A percentile compares a stretch with the other conserved stretches of the same genome.
phyloP scores from a whole-genome alignment of 208 protist genomes.

The Naegleria gruberi region DNA sequence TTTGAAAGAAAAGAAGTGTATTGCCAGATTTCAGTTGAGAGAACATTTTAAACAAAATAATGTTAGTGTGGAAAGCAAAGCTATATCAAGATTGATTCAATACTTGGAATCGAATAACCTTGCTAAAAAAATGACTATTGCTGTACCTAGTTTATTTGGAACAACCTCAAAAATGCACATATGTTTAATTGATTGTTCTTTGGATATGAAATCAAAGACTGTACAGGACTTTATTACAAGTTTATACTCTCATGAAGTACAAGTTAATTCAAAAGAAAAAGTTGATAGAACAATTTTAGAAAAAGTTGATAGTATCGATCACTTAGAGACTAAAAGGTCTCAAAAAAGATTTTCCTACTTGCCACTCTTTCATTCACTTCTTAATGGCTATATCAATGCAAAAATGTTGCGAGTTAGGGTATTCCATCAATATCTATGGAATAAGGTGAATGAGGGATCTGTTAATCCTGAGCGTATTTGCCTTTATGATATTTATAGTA shows the following conservation, averaged over 20 bases:
- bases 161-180: background rate
- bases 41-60: background rate
- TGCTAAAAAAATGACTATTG: background rate
- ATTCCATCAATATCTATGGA: background rate
- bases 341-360: background rate
- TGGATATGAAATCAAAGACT: background rate
- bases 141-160: background rate
- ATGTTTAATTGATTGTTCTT: background rate
- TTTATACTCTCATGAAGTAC: background rate
- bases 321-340: background rate
- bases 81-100: background rate
- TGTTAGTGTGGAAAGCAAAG: background rate
- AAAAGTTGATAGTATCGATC: background rate
- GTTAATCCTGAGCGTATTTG: background rate
- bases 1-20: background rate
- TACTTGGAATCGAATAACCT: background rate
- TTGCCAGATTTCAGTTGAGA: background rate
- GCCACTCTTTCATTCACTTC: background rate
- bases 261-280: background rate
- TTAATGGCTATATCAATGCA: conserved; percentile 10
- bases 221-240: background rate
- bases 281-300: background rate
- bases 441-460: background rate
- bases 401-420: background rate
- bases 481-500: background rate